A percentile compares a stretch with the other conserved stretches of the same genome.
Conservation (phyloP, 306 rosid genomes). For the Vicia villosa region DNA sequence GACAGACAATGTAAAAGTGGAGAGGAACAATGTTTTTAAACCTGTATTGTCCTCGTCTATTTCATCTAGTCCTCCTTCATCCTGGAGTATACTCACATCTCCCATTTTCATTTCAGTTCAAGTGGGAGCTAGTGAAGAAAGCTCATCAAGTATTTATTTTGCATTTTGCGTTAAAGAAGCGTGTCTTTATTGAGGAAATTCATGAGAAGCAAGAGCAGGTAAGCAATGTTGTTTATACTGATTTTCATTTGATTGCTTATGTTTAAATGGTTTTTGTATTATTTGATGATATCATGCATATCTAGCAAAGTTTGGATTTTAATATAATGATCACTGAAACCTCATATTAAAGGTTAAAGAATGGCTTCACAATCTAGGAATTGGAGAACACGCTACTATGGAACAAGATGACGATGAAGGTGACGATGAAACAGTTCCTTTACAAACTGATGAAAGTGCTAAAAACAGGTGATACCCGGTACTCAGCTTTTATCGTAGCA, state of each 20-base stretch:
- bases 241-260: conserved; percentile 20
- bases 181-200: conserved; percentile 88
- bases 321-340: conserved; percentile 68
- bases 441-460: conserved; percentile 74
- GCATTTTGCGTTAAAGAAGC: conserved; percentile 92
- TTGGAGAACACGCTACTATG: conserved; percentile 73
- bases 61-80: conserved; percentile 29
- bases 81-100: conserved; percentile 37
- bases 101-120: conserved; percentile 67
- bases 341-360: conserved; percentile 98
- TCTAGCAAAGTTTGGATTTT: conserved; percentile 58
- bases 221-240: conserved; percentile 13
- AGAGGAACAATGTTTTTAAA: conserved; percentile 5
- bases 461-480: conserved; percentile 62
- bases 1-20: background rate
- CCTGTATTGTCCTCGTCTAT: conserved; percentile 23
- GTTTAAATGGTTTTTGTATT: conserved; percentile 31
- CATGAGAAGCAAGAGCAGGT: conserved; percentile 99
- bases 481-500: conserved; percentile 22
- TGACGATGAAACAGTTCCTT: conserved; percentile 66
- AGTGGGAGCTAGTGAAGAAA: conserved; percentile 95
- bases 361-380: conserved; percentile 99
- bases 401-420: conserved; percentile 86
- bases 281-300: conserved; percentile 46
- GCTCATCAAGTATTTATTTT: conserved; percentile 88